Evolutionary conservation across 768 basidiomycete species (phyloP), one percentile per base, ranked within the genome.

Genomic region (Guyanaporus albipodus): DNA sequence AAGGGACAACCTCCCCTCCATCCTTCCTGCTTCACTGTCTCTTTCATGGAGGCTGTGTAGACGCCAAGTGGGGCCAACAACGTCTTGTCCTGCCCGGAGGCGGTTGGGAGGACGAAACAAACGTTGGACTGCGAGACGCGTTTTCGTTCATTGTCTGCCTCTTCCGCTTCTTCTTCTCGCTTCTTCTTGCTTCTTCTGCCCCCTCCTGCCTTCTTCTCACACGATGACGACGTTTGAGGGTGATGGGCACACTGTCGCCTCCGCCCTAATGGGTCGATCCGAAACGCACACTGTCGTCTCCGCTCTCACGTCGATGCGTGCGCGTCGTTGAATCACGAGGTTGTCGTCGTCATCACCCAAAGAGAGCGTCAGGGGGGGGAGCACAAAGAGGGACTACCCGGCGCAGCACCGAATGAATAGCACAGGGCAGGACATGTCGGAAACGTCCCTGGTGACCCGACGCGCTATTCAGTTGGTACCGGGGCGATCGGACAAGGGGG

Each of bases 191-290:
- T n/a, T n/a, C n/a, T n/a, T n/a, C n/a, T n/a, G n/a, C n/a, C n/a
- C n/a, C n/a, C n/a, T n/a, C n/a, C n/a, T n/a, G n/a, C n/a, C n/a
- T n/a, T n/a, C n/a, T n/a, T n/a, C n/a, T n/a, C n/a, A n/a, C 36
- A 42, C 19, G 27, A 26, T n/a, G 36, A 27, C 28, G 32, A 22
- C 14, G n/a, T n/a, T n/a, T n/a, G n/a, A 31, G 31, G 28, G 4
- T 18, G 32, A 14, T 7, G 39, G 29, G 17, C 23, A 6, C n/a
- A 2, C 26, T 15, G 31, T n/a, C 31, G n/a, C n/a, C n/a, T n/a
- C n/a, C n/a, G n/a, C 22, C 46, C 57, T 27, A 27, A 42, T 50
- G 52, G 41, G 47, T 38, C 34, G 38, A 50, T 23, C 42, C 36
- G 46, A 55, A 56, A 54, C 42, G 22, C 22, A 29, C 48, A 18